Evolutionary conservation across 257 asterid genomes (phyloP), one percentile per base, ranked within the genome.

Genomic region (Ajuga chamaepitys): DNA sequence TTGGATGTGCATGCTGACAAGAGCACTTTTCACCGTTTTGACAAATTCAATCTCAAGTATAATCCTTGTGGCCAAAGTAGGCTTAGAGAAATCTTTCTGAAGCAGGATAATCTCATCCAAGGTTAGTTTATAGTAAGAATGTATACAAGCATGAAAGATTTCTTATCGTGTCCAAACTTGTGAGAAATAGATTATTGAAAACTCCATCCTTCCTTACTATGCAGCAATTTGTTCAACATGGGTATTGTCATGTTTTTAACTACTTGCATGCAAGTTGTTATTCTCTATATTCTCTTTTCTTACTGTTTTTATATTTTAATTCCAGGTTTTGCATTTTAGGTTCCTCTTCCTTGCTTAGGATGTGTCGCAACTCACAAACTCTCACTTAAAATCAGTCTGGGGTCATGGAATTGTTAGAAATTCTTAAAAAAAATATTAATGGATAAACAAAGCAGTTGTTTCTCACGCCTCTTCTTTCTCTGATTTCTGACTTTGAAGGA

Each of bases 41-140:
- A 91, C 81, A 91, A 86, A 80, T 91, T 91, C 77, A 91, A 91
- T 78, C 96, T 91, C 78, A 91, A 91, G 82, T 91, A 91, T 72
- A 91, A 91, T 80, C 97, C 97, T 58, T 91, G 97, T 47, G 97
- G 97, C 48, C 97, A 89, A 72, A 89, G 97, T 77, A 85, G 97
- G 62, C 94, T 89, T 60, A 78, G 97, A 74, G 97, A 89, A 77
- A 89, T 89, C 47, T 89, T 89, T 69, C 86, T 89, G 75, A 89
- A 89, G 86, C 97, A 89, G 73, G 97, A 89, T 74, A 89, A 89
- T 70, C 97, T 89, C 46, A 87, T 88, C 72, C 96, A 88, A 84
- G 96, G 94, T 90, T 66, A 75, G 86, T 74, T 66, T 67, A 30
- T 47, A 37, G 58, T 34, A 65, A 72, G 57, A 63, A 44, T 32